Evolutionary conservation across 2,329 filamentous ascomycete genomes (phyloP).

Genomic region (Venturia nashicola): DNA sequence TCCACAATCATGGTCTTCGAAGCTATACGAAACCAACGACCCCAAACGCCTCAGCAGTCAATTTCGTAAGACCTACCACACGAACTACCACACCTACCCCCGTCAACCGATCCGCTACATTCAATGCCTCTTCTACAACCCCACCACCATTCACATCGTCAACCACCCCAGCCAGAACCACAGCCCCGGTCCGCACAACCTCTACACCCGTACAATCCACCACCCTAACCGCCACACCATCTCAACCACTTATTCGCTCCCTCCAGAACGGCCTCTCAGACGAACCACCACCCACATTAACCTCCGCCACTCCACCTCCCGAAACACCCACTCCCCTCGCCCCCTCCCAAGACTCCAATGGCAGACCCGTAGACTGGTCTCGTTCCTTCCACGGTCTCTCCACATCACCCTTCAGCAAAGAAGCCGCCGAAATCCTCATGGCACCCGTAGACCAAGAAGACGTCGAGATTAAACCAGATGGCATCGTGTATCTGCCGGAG

Average conservation of each 20-base stretch:
- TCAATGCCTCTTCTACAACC: not conserved
- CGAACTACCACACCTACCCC: not conserved
- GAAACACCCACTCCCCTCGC: constrained; percentile 33
- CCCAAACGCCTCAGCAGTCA: not conserved
- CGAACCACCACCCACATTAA: constrained; percentile 20
- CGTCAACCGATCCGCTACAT: not conserved
- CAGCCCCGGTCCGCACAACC: not conserved
- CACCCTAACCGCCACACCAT: not conserved
- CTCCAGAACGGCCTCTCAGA: constrained; percentile 12
- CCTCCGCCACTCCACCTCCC: not conserved
- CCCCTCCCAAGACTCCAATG: constrained; percentile 33
- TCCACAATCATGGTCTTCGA: not conserved
- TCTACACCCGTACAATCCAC: not conserved
- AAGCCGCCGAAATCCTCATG: constrained; percentile 57
- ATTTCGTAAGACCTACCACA: constrained; percentile 5
- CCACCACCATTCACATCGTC: not conserved
- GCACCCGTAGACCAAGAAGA: constrained; percentile 57
- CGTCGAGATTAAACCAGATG: constrained; percentile 95
- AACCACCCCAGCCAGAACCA: not conserved
- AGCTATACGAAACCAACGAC: not conserved
- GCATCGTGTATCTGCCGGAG: constrained; percentile 90
- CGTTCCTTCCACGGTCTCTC: constrained; percentile 73
- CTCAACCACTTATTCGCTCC: constrained; percentile 3
- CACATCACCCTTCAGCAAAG: constrained; percentile 54
- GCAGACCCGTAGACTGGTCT: constrained; percentile 62